phyloP scores from a whole-genome alignment of 129 eudicot genomes.

The Deinandra increscens region DNA sequence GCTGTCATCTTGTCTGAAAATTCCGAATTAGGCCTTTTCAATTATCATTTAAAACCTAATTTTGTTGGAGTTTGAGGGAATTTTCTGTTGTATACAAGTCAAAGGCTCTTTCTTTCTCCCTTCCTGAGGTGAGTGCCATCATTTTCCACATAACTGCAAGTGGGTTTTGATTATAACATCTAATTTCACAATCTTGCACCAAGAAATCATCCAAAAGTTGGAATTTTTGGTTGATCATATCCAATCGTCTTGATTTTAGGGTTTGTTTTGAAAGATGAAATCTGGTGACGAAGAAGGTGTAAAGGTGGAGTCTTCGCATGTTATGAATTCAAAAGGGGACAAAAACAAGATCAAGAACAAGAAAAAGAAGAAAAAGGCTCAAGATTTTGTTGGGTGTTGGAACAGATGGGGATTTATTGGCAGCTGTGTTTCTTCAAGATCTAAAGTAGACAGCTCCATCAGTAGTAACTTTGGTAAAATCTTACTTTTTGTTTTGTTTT shows the following conservation, averaged over 20 bases:
- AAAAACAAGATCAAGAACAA: constrained; percentile 40
- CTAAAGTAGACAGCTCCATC: constrained; percentile 95
- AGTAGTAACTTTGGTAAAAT: constrained; percentile 69
- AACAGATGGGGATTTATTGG: constrained; percentile 66
- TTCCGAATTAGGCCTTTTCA: constrained; percentile 23
- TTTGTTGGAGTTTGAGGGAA: constrained; percentile 24
- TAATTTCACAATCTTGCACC: constrained; percentile 25
- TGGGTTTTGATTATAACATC: constrained; percentile 41
- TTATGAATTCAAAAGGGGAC: constrained; percentile 47
- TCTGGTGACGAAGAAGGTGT: constrained; percentile 47
- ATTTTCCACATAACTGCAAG: constrained; percentile 28
- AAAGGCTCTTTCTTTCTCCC: constrained; percentile 25
- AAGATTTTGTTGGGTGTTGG: constrained; percentile 75
- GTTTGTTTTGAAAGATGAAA: constrained; percentile 56
- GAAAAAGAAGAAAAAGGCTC: constrained; percentile 60
- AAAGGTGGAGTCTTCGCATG: constrained; percentile 65
- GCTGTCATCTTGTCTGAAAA: constrained; percentile 26
- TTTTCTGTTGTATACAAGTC: constrained; percentile 36
- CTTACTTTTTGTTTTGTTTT: constrained; percentile 14
- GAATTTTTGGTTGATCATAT: constrained; percentile 23
- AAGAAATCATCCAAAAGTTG: constrained; percentile 25
- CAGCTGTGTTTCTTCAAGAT: constrained; percentile 91
- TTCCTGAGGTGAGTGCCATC: constrained; percentile 27
- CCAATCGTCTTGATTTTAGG: constrained; percentile 39
- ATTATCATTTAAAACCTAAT: constrained; percentile 22